These are phyloP conservation scores for Ascochyta pisi DNA, from an alignment of 2,329 filamentous ascomycete species.

Conservation along the genomic window DNA sequence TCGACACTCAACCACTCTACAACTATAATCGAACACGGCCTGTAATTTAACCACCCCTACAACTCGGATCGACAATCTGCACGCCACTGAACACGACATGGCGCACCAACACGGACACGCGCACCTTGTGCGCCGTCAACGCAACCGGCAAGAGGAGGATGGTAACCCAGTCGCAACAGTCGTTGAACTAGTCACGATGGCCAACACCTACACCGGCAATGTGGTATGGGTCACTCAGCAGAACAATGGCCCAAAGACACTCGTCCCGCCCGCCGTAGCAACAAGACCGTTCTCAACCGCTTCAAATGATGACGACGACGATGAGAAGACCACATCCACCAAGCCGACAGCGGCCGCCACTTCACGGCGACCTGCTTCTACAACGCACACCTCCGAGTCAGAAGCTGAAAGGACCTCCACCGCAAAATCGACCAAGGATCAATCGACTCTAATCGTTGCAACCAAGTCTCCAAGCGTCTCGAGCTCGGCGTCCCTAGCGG, in stretches of 20 bases:
- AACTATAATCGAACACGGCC: slow-evolving; percentile 5
- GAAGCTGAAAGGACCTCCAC: slow-evolving; percentile 26
- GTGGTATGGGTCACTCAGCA: slow-evolving; percentile 37
- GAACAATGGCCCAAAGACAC: slow-evolving; percentile 19
- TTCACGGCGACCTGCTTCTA: slow-evolving; percentile 30
- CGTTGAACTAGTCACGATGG: slow-evolving; percentile 60
- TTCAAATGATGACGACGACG: slow-evolving; percentile 23
- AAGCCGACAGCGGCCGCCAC: slow-evolving; percentile 22
- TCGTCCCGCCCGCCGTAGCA: slow-evolving; percentile 31
- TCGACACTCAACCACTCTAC: slow-evolving; percentile 9
- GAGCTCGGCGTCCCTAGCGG: slow-evolving; percentile 21
- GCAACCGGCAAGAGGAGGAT: slow-evolving; percentile 22
- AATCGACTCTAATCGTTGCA: slow-evolving; percentile 35
- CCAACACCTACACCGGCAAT: slow-evolving; percentile 60
- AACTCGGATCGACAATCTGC: background rate
- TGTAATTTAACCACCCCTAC: slow-evolving; percentile 3
- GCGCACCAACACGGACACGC: slow-evolving; percentile 33
- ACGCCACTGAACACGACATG: slow-evolving; percentile 22
- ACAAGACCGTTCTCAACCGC: slow-evolving; percentile 25
- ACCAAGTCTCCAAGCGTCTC: slow-evolving; percentile 35
- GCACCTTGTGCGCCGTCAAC: slow-evolving; percentile 43
- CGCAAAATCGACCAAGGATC: slow-evolving; percentile 23
- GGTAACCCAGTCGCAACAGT: slow-evolving; percentile 36
- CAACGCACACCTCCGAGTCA: slow-evolving; percentile 19
- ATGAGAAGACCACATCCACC: slow-evolving; percentile 9